Evolutionary conservation across 768 basidiomycete species (phyloP).

Genomic region (Ramaria rubella): DNA sequence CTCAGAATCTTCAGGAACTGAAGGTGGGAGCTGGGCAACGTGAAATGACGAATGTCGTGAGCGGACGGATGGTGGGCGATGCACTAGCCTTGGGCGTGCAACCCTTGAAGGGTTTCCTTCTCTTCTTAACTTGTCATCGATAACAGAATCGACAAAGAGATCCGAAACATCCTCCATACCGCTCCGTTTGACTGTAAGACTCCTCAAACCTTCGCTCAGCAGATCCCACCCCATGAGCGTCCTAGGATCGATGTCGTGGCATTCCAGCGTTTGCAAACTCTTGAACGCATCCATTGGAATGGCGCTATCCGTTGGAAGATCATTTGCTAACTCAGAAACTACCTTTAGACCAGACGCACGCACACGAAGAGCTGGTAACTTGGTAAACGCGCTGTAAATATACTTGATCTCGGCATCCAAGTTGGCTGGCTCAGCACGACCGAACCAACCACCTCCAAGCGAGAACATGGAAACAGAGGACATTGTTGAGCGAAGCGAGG

Average conservation of each 20-base stretch:
- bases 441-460: constrained; percentile 70
- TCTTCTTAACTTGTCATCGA: constrained; percentile 66
- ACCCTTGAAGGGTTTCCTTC: constrained; percentile 46
- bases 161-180: constrained; percentile 78
- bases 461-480: constrained; percentile 73
- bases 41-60: constrained; percentile 42
- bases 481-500: constrained; percentile 69
- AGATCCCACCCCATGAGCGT: constrained; percentile 78
- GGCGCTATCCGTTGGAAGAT: constrained; percentile 66
- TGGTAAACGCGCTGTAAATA: constrained; percentile 86
- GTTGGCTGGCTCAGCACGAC: constrained; percentile 45
- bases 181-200: constrained; percentile 70
- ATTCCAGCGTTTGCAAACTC: constrained; percentile 70
- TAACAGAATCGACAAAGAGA: constrained; percentile 66
- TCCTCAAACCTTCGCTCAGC: constrained; percentile 60
- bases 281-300: constrained; percentile 82
- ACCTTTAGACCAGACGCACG: constrained; percentile 43
- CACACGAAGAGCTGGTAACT: constrained; percentile 71
- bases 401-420: constrained; percentile 75
- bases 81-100: constrained; percentile 36
- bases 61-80: constrained; percentile 17
- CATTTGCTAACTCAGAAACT: constrained; percentile 62
- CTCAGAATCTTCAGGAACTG: constrained; percentile 49
- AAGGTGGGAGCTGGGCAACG: constrained; percentile 45
- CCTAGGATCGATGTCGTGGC: constrained; percentile 76